A percentile compares a stretch with the other conserved stretches of the same genome.
Conservation (phyloP, 2,329 filamentous ascomycete genomes). For the Ophiocordyceps camponoti-saundersi region DNA sequence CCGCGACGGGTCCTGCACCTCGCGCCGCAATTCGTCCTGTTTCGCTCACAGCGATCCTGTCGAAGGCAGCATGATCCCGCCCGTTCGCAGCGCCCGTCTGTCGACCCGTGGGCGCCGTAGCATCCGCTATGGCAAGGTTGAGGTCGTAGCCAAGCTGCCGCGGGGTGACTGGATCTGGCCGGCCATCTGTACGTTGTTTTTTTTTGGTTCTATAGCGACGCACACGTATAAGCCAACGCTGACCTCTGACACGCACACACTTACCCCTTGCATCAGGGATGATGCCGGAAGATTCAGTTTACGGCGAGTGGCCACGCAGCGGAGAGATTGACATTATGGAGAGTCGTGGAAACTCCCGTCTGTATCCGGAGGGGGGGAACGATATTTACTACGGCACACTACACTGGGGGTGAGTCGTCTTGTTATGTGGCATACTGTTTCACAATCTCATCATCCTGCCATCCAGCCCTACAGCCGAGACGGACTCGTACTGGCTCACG, state of each 20-base stretch:
- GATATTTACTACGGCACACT: slow-evolving; percentile 24
- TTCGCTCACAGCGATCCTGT: slow-evolving; percentile 23
- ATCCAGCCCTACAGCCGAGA: slow-evolving; percentile 1
- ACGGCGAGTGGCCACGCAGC: slow-evolving; percentile 31
- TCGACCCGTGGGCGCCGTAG: slow-evolving; percentile 14
- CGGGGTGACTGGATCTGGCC: slow-evolving; percentile 38
- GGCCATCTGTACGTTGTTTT: slow-evolving; percentile 17
- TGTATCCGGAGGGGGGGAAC: slow-evolving; percentile 25
- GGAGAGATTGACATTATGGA: slow-evolving; percentile 38
- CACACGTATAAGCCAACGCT: background rate
- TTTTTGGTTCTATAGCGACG: background rate
- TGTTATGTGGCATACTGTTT: background rate
- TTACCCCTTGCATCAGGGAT: slow-evolving; percentile 17
- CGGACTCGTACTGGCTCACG: slow-evolving; percentile 17
- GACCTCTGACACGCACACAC: too few species aligned
- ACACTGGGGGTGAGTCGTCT: slow-evolving; percentile 24
- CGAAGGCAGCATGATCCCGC: slow-evolving; percentile 27
- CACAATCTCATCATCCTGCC: background rate
- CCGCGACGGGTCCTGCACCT: slow-evolving; percentile 23
- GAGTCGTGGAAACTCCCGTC: slow-evolving; percentile 18
- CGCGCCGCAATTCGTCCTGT: slow-evolving; percentile 15
- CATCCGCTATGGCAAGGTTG: slow-evolving; percentile 18
- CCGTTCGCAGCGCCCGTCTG: slow-evolving; percentile 30
- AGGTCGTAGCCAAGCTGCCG: slow-evolving; percentile 35
- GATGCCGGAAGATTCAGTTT: slow-evolving; percentile 28